phyloP scores from a whole-genome alignment of 805 yeast genomes.

The Torulaspora gathmanii region DNA sequence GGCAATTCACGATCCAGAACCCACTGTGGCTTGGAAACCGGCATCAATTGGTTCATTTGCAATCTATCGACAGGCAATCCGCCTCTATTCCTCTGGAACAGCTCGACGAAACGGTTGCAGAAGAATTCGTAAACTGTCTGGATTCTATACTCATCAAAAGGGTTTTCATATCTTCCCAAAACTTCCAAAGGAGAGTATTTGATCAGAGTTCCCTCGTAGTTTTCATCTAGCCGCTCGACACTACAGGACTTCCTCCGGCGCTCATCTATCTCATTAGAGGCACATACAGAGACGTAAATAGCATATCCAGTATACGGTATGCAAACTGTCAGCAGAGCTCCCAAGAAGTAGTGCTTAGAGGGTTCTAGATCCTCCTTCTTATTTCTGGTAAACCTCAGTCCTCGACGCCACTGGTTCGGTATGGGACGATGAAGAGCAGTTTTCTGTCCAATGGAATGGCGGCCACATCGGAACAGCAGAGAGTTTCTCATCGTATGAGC shows the following conservation, averaged over 20 bases:
- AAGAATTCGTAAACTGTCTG: conserved; percentile 87
- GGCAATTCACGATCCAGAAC: conserved; percentile 9
- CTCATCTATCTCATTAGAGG: conserved; percentile 49
- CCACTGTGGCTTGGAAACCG: conserved; percentile 54
- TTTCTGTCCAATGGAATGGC: background rate
- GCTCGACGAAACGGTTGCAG: conserved; percentile 63
- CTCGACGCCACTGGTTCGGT: background rate
- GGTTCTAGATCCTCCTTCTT: conserved; percentile 8
- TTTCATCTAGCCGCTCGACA: conserved; percentile 18
- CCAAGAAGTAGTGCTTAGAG: conserved; percentile 16
- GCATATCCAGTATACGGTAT: conserved; percentile 62
- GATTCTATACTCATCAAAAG: conserved; percentile 83
- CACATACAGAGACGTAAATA: conserved; percentile 50
- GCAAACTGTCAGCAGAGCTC: conserved; percentile 23
- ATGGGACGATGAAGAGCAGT: background rate
- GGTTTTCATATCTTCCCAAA: conserved; percentile 81
- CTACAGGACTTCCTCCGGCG: conserved; percentile 34
- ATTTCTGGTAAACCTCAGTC: background rate
- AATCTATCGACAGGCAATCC: conserved; percentile 47
- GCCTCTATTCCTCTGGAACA: conserved; percentile 60
- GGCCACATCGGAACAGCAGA: conserved; percentile 1
- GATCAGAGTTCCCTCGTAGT: conserved; percentile 23
- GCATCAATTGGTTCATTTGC: conserved; percentile 53
- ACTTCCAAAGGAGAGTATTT: conserved; percentile 49
- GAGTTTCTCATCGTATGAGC: background rate